Evolutionary conservation across 768 basidiomycete species (phyloP).

Genomic region (Trametes villosa): DNA sequence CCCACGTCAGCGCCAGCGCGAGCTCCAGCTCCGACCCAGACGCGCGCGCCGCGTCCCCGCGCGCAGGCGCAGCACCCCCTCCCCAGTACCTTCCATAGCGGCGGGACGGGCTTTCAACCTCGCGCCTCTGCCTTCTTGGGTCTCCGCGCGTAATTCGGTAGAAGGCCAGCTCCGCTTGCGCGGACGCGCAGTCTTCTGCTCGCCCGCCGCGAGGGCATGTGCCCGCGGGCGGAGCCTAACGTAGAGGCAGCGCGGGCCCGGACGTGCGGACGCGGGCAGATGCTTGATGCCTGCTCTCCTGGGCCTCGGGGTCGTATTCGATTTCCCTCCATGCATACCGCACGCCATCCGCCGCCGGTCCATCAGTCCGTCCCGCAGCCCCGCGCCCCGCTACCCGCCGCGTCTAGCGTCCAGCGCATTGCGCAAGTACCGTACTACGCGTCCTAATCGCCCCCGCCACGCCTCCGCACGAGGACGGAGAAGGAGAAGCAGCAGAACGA

Average conservation of each 20-base stretch:
- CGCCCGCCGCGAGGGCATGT: not conserved
- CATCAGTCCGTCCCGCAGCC: not conserved
- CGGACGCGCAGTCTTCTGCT: not conserved
- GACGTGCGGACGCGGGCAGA: not conserved
- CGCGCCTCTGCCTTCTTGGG: not conserved
- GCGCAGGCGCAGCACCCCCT: slow-evolving; percentile 6
- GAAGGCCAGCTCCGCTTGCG: not conserved
- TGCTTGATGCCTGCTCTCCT: not conserved
- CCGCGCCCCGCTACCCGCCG: not conserved
- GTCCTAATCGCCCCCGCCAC: not conserved
- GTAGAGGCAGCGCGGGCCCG: not conserved
- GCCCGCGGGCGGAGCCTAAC: not conserved
- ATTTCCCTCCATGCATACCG: not conserved
- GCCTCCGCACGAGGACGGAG: not conserved
- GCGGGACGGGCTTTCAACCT: not conserved
- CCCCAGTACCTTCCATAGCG: slow-evolving; percentile 20
- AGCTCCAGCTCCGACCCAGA: too few relatives aligned
- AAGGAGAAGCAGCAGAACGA: not conserved
- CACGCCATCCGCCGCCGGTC: not conserved
- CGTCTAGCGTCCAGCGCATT: too few relatives aligned
- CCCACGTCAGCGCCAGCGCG: not conserved
- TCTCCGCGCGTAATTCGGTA: not conserved
- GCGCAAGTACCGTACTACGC: not conserved
- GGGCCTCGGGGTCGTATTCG: not conserved
- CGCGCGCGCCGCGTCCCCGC: not conserved